phyloP scores from a whole-genome alignment of 805 yeast species.

The Candida manassasensis region DNA sequence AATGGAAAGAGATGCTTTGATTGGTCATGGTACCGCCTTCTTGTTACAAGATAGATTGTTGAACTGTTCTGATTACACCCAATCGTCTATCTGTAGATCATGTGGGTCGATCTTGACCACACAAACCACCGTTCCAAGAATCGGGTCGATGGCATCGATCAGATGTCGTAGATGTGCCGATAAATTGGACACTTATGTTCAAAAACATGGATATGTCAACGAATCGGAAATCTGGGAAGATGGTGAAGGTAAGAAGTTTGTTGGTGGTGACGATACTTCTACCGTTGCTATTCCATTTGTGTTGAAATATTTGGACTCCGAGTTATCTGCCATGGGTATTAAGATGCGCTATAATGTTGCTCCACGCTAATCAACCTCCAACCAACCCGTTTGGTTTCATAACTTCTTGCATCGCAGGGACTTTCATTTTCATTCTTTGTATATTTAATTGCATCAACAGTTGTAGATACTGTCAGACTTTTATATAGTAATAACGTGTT shows the following conservation, averaged over 20 bases:
- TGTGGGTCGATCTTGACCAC: slow-evolving; percentile 93
- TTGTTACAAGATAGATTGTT: slow-evolving; percentile 89
- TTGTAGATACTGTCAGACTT: neutral
- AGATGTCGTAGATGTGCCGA: slow-evolving; percentile 91
- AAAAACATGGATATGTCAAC: slow-evolving; percentile 46
- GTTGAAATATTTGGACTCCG: slow-evolving; percentile 89
- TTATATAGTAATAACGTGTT: neutral
- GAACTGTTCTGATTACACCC: slow-evolving; percentile 94
- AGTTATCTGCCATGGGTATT: slow-evolving; percentile 96
- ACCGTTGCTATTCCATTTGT: slow-evolving; percentile 97
- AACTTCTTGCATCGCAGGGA: neutral
- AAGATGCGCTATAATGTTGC: slow-evolving; percentile 83
- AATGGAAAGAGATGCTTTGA: slow-evolving; percentile 98
- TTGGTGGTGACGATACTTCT: slow-evolving; percentile 91
- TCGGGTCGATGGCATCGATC: slow-evolving; percentile 72
- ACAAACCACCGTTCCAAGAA: slow-evolving; percentile 84
- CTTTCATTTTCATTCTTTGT: slow-evolving; percentile 5
- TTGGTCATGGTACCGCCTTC: slow-evolving; percentile 97
- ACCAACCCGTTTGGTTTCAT: slow-evolving; percentile 2
- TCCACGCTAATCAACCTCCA: slow-evolving; percentile 38
- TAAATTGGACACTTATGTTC: slow-evolving; percentile 54
- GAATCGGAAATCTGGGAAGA: slow-evolving; percentile 92
- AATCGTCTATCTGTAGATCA: slow-evolving; percentile 80
- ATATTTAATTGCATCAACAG: slow-evolving; percentile 2
- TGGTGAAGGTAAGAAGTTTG: slow-evolving; percentile 86